Evolutionary conservation across 2,329 filamentous ascomycete genomes (phyloP), one percentile per base, ranked within the genome.

Genomic region (Claviceps lovelessii): DNA sequence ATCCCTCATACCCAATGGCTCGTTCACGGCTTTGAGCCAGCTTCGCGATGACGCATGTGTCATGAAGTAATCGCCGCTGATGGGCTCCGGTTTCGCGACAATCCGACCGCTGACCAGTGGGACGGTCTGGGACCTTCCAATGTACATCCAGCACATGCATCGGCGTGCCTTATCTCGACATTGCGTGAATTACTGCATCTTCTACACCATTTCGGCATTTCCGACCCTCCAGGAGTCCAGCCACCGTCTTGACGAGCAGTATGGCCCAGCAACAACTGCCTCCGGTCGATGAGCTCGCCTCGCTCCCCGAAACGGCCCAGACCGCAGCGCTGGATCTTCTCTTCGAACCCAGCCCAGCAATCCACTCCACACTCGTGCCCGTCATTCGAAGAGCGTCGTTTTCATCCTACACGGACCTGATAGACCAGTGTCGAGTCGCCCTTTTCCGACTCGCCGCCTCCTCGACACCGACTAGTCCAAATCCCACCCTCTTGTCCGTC

Each of bases 321-420:
- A 75, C 74, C 42, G 64, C 69, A 5, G 73, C 83, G 51, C 79
- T 95, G 51, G 87, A 94, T 70, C 76, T 83, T 4, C 83, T 95
- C 56, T 95, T 96, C 69, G 90, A 96, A 67, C 87, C 88, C 17
- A 90, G 85, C 54, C 73, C 78, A 0, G 79, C 84, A 52, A 80
- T 96, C 1, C 88, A 91, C 68, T 74, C 77, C 13, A 76, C 93
- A 15, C 80, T 86, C 17, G 67, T 88, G 6, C 86, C 86, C 2
- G 71, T 85, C 2, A 73, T 94, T n/a, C 74, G 73, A 45, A 62
- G 67, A 1, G 62, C 63, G 10, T 67, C 73, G 1, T 90, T 88
- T 67, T 62, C 72, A 1, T 83, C 81, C 31, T 96, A 95, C 68
- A 59, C 73, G 8, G 76, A 80, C 41, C 75, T 95, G 7, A 84